These are phyloP conservation scores for Dioszegia aurantiaca DNA, from an alignment of 768 basidiomycete species.

Conservation along the genomic window DNA sequence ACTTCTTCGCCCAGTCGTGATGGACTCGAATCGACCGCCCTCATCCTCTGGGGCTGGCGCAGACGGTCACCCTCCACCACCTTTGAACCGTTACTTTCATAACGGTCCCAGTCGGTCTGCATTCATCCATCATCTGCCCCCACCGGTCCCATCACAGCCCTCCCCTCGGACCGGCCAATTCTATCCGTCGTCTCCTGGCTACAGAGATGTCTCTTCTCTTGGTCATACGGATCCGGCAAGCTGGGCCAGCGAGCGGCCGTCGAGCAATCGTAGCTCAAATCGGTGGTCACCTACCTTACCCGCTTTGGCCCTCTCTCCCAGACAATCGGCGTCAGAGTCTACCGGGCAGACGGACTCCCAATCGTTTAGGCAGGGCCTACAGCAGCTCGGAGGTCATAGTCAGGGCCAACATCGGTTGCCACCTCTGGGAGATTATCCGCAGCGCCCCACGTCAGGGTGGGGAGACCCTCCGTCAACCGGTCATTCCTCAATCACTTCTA, in stretches of 20 bases:
- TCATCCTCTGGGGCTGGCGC: neutral
- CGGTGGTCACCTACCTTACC: conserved; percentile 14
- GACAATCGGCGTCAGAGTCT: neutral
- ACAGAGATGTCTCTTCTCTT: conserved; percentile 20
- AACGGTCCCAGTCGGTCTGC: conserved; percentile 6
- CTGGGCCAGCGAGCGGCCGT: conserved; percentile 21
- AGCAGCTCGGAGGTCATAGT: conserved; percentile 19
- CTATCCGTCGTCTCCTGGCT: conserved; percentile 22
- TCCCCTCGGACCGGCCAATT: conserved; percentile 18
- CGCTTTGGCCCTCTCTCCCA: conserved; percentile 6
- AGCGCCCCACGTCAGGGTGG: conserved; percentile 21
- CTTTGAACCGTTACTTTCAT: neutral
- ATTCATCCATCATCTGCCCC: conserved; percentile 26
- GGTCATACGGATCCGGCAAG: conserved; percentile 30
- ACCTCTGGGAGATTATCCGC: conserved; percentile 24
- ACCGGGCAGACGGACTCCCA: conserved; percentile 4
- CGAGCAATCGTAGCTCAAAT: conserved; percentile 10
- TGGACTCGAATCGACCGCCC: neutral
- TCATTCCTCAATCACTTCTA: conserved; percentile 15
- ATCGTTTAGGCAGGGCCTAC: neutral
- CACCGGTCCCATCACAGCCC: conserved; percentile 23
- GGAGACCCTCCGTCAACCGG: conserved; percentile 20
- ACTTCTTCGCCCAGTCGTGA: neutral
- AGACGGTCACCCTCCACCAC: conserved; percentile 1
- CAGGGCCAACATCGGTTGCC: conserved; percentile 20